Base-by-base conservation (phyloP, 2,329 filamentous ascomycete genomes). In the Fusarium annulatum region DNA sequence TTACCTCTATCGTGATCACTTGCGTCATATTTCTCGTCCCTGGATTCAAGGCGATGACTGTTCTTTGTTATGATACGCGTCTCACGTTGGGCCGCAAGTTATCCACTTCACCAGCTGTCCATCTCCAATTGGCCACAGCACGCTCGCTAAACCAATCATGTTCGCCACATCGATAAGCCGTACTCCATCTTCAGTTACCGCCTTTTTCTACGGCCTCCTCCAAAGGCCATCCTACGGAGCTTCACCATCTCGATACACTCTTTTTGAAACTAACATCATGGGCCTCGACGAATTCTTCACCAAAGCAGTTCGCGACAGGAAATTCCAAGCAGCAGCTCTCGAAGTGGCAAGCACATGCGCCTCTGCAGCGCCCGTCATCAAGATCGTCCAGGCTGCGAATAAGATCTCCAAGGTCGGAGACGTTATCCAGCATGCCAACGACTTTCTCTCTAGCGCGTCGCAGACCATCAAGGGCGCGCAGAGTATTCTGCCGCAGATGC, bases 401-500 rank as follows among this genome's bases (percentile, higher is more conserved):
- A 73, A 76, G n/a, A 62, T 78, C 53, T 53, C 74, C 49, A 76
- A 77, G n/a, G 56, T 74, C 3, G 76, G 76, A n/a, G 75, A 78
- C 18, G 68, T 67, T 19, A 63, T 77, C 16, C 64, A 77, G 15
- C 76, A 78, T 39, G 67, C 76, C 15, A 77, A 76, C 41, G 57
- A 75, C 2, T 77, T 78, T 10, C 34, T 77, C 0, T 59, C 73
- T n/a, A 64, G 66, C 23, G 77, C 77, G 16, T 71, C 74, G n/a
- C 67, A 78, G 41, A 70, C 73, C 41, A 66, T 71, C 23, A 77
- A 73, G 26, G 68, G 60, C 11, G 65, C 69, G 26, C 69, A 77
- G 74, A 52, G 65, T 23, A 64, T 81, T 73, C 60, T 82, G 3
- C 81, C 81, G 0, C 74, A 79, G 28, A 81, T 82, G 69, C 81